Percentiles rank a stretch among this genome's conserved stretches.
Evolutionary conservation across 148 eudicot genomes (phyloP).

Genomic region (Linanthus parryae): DNA sequence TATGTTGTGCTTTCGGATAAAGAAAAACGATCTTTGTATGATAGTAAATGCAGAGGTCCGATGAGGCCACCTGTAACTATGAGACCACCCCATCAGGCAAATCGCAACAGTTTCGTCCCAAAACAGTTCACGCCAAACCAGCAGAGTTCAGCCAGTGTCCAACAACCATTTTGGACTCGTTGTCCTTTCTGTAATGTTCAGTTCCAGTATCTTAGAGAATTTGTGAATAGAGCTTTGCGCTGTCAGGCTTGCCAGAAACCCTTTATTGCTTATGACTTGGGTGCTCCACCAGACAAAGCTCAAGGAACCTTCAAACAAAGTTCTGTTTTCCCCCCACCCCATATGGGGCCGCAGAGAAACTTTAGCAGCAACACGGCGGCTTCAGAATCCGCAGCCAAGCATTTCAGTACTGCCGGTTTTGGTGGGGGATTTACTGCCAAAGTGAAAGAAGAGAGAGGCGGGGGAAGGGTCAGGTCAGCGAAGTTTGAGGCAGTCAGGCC

Average conservation of each 20-base stretch:
- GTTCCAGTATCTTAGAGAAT: slow-evolving; percentile 20
- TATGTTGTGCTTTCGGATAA: slow-evolving; percentile 27
- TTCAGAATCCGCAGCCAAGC: slow-evolving; percentile 6
- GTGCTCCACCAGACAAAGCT: slow-evolving; percentile 5
- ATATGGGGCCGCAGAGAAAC: slow-evolving; percentile 8
- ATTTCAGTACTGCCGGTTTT: slow-evolving; percentile 7
- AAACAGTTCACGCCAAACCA: slow-evolving; percentile 13
- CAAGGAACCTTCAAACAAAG: background rate
- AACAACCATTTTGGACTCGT: slow-evolving; percentile 23
- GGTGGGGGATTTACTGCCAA: slow-evolving; percentile 12
- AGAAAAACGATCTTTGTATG: slow-evolving; percentile 24
- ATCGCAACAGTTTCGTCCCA: slow-evolving; percentile 9
- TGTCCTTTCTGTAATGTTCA: slow-evolving; percentile 32
- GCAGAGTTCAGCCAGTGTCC: slow-evolving; percentile 3
- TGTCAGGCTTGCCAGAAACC: slow-evolving; percentile 28
- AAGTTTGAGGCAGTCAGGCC: slow-evolving; percentile 10
- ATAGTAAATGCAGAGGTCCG: slow-evolving; percentile 16
- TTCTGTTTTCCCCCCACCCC: slow-evolving; percentile 11
- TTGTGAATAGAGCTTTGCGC: slow-evolving; percentile 16
- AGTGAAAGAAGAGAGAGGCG: slow-evolving; percentile 8
- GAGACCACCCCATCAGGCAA: slow-evolving; percentile 13
- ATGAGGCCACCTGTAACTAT: slow-evolving; percentile 12
- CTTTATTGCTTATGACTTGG: slow-evolving; percentile 24
- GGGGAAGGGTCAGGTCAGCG: background rate
- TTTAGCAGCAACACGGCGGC: slow-evolving; percentile 10